phyloP scores from a whole-genome alignment of 2,329 filamentous ascomycete species.

The Thermomyces lanuginosus region DNA sequence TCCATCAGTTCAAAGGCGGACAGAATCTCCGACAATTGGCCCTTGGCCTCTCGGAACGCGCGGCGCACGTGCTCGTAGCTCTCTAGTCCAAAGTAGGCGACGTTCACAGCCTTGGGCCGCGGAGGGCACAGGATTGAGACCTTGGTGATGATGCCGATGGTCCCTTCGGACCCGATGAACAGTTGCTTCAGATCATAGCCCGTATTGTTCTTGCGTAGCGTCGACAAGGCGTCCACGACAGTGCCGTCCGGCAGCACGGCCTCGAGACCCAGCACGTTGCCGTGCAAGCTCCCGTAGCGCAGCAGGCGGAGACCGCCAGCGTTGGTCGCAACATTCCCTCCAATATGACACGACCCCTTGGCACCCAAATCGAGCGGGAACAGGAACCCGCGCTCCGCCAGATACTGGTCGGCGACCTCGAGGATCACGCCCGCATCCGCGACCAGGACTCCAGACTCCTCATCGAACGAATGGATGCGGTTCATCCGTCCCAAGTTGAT shows the following conservation, averaged over 20 bases:
- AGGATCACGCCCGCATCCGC: constrained; percentile 83
- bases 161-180: constrained; percentile 91
- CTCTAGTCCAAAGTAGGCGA: constrained; percentile 82
- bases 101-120: constrained; percentile 73
- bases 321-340: constrained; percentile 91
- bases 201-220: constrained; percentile 93
- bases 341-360: constrained; percentile 92
- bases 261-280: constrained; percentile 80
- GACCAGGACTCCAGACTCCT: constrained; percentile 78
- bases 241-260: constrained; percentile 88
- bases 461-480: constrained; percentile 76
- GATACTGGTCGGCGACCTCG: constrained; percentile 70
- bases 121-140: constrained; percentile 82
- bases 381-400: constrained; percentile 69
- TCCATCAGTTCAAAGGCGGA: constrained; percentile 99
- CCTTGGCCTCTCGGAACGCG: constrained; percentile 79
- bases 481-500: constrained; percentile 85
- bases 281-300: constrained; percentile 86
- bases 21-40: constrained; percentile 80
- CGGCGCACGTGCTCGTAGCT: constrained; percentile 77
- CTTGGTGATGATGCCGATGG: constrained; percentile 83
- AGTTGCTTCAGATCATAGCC: constrained; percentile 95
- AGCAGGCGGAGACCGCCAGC: constrained; percentile 80
- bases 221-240: constrained; percentile 73
- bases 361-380: constrained; percentile 96